Evolutionary conservation across 805 yeast species (phyloP), one percentile per base, ranked within the genome.

Genomic region (Kodamaea hsintzibuensis): DNA sequence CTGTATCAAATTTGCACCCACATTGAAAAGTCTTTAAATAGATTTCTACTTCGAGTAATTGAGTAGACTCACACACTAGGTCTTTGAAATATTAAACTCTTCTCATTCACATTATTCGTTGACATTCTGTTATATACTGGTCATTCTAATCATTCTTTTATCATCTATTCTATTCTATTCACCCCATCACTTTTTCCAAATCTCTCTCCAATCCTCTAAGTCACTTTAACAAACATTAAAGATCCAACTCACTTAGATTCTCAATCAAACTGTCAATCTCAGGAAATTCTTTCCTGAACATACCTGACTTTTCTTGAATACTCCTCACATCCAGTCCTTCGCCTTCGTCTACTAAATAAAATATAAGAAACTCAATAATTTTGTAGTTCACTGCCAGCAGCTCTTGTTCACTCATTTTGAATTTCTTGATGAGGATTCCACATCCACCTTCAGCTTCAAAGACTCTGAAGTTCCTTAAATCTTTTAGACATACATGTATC

Each of bases 291-390:
- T 64, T 58, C 51, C 72, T 67, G 57, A 76, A 74, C 42, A 71
- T 62, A 13, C 62, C 62, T 2, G 76, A 66, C 56, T 76, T 76
- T 43, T 75, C 72, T 50, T 61, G 49, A 1, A 69, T 47, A 7
- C 66, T 47, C 18, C 49, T 40, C 17, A 22, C 22, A 2, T 40
- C 53, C 18, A 22, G 27, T 22, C 56, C 46, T 25, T 53, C 54
- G 3, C 57, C 53, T 65, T 86, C 93, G 10, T 90, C 91, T 7
- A 82, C 76, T 52, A 88, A 68, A 62, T 88, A 87, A 63, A 86
- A 85, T 52, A 87, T 81, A 50, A 88, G 69, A 64, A 87, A 88
- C 68, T 88, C 92, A 48, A 88, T 75, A 10, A 84, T 78, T 59
- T 84, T 82, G 57, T 85, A 80, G 60, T 85, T 84, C 12, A 86